These are phyloP conservation scores for Aspergillus felis DNA, from an alignment of 2,329 filamentous ascomycete species.

Conservation along the genomic window DNA sequence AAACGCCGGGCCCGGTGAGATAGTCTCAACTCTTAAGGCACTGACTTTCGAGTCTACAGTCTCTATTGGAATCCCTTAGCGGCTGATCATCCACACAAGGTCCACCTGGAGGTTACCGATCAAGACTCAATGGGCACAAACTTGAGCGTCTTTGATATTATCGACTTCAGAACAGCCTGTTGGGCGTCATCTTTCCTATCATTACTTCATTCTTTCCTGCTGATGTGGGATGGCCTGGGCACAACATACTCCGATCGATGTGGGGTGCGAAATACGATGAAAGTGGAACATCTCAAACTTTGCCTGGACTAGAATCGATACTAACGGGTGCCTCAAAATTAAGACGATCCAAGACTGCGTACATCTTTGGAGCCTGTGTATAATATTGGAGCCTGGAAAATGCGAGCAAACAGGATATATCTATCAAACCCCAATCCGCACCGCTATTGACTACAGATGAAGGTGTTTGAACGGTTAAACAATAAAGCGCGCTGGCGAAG, in stretches of 20 bases:
- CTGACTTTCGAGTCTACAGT: not conserved
- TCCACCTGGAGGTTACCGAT: constrained; percentile 1
- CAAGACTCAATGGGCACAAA: not conserved
- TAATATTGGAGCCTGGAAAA: not conserved
- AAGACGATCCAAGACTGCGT: not conserved
- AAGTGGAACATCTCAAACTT: not conserved
- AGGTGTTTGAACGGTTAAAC: constrained; percentile 5
- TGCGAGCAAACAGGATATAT: not conserved
- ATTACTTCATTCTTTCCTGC: constrained; percentile 7
- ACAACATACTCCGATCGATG: not conserved
- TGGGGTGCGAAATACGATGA: not conserved
- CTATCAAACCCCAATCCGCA: not conserved
- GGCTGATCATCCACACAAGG: constrained; percentile 20
- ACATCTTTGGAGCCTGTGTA: too few relatives aligned
- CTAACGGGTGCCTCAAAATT: not conserved
- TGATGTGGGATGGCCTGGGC: not conserved
- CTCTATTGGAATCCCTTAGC: constrained; percentile 11
- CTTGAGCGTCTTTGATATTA: constrained; percentile 6
- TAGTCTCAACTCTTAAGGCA: not conserved
- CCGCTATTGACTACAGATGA: too few relatives aligned
- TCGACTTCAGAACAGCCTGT: not conserved
- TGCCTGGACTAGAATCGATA: not conserved
- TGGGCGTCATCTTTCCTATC: constrained; percentile 8
- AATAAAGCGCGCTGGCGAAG: constrained; percentile 8
- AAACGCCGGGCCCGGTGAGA: not conserved